Base-by-base conservation (phyloP, 169 alveolate species). In the Plasmodium fragile region DNA sequence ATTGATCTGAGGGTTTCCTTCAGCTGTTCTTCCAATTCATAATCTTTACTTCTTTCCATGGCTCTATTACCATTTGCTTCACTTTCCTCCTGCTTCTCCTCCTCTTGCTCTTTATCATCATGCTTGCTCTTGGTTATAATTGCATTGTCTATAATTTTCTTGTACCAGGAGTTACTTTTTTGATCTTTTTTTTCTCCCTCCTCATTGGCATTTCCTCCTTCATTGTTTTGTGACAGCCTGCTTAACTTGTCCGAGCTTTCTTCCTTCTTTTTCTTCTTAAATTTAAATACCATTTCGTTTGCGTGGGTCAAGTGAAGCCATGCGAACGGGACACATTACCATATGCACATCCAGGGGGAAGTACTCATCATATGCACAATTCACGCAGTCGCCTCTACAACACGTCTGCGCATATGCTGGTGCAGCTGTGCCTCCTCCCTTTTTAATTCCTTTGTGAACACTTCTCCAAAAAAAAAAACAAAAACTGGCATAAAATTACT, bases 1-100 rank as follows among this genome's bases (percentile, higher is more conserved):
- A 87, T 87, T 0, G 93, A 87, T 41, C 52, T 69, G 55, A 87
- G 22, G 3, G 93, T 87, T n/a, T 87, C 93, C 34, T 77, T 87
- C 16, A 87, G 43, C n/a, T 87, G 93, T 2, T 87, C 87, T 49
- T 87, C 93, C 34, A 87, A 25, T 53, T 53, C 81, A 25, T 59
- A 34, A 36, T 55, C 75, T 30, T 81, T 49, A 53, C 34, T 11
- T 16, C 22, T 52, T 53, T 81, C 82, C 36, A n/a, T 53, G 41
- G 16, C 41, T 16, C 18, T 55, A 4, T 39, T 81, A 4, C 2
- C 45, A 34, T 30, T 53, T 53, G 13, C 75, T 81, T 53, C 45
- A 1, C 75, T 52, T 73, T 28, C 4, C 16, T 25, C 34, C 18
- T 22, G 36, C 53, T 55, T n/a, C 18, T 22, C 53, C 53, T 55